A percentile compares a stretch with the other conserved stretches of the same genome.
These are phyloP conservation scores for Selaginella tamariscina DNA, from an alignment of 75 land plant species.

Conservation along the genomic window DNA sequence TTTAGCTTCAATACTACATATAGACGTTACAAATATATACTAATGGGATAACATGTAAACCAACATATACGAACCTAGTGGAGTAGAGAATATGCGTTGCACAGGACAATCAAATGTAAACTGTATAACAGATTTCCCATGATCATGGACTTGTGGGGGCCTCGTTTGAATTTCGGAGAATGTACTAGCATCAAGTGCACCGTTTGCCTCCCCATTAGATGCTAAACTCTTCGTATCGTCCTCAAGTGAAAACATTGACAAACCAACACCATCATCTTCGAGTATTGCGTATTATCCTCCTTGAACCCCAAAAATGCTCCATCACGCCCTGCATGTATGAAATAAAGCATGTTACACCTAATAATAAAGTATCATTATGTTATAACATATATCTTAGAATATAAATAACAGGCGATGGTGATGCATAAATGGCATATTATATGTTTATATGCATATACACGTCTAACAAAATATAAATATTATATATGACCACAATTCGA, in stretches of 20 bases:
- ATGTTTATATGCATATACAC: too few relatives aligned
- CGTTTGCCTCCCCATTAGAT: slow-evolving; percentile 18
- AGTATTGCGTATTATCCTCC: slow-evolving; percentile 86
- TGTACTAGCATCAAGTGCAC: slow-evolving; percentile 39
- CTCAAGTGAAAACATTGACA: slow-evolving; percentile 48
- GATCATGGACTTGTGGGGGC: slow-evolving; percentile 16
- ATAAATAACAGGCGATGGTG: too few relatives aligned
- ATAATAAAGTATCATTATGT: neutral
- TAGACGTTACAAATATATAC: too few relatives aligned
- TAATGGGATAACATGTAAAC: neutral
- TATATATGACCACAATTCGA: too few relatives aligned
- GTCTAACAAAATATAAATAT: too few relatives aligned
- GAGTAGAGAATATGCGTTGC: slow-evolving; percentile 88
- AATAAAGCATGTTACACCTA: neutral
- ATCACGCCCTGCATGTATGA: slow-evolving; percentile 55
- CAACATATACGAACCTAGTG: slow-evolving; percentile 47
- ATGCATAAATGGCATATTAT: too few relatives aligned
- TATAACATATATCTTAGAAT: too few relatives aligned
- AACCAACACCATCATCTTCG: slow-evolving; percentile 74
- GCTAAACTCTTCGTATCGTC: slow-evolving; percentile 18
- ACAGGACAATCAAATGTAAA: slow-evolving; percentile 78
- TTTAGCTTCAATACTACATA: too few relatives aligned
- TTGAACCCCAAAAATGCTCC: slow-evolving; percentile 78
- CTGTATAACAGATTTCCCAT: slow-evolving; percentile 39
- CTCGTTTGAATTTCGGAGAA: slow-evolving; percentile 31